Percentiles rank a stretch among this genome's conserved stretches.
These are phyloP conservation scores for Sporothrix globosa DNA, from an alignment of 2,329 filamentous ascomycete species.

Conservation along the genomic window DNA sequence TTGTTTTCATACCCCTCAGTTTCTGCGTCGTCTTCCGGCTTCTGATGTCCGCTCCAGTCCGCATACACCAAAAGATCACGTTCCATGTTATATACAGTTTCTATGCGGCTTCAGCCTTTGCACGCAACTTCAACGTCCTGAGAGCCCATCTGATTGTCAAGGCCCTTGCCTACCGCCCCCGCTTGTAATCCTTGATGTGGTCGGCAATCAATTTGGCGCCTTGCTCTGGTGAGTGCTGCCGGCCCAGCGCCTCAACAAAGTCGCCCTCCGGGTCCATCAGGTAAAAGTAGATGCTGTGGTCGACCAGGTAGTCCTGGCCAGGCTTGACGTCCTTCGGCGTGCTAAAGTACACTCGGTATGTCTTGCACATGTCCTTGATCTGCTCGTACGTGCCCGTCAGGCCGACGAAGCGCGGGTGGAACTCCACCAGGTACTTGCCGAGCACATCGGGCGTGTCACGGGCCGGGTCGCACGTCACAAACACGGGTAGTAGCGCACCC, in stretches of 20 bases:
- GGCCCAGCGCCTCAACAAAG: slow-evolving; percentile 94
- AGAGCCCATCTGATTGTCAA: background rate
- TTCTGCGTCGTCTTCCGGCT: background rate
- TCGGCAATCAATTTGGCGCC: slow-evolving; percentile 81
- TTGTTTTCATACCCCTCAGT: background rate
- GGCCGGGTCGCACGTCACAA: slow-evolving; percentile 93
- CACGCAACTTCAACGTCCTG: background rate
- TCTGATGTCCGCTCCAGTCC: slow-evolving; percentile 1
- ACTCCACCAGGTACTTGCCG: slow-evolving; percentile 84
- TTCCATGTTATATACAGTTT: slow-evolving; percentile 7
- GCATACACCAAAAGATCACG: slow-evolving; percentile 18
- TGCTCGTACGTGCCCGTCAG: slow-evolving; percentile 92
- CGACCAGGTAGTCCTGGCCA: slow-evolving; percentile 94
- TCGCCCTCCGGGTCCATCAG: slow-evolving; percentile 98
- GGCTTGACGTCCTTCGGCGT: slow-evolving; percentile 86
- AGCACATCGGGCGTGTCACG: slow-evolving; percentile 85
- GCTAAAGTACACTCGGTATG: slow-evolving; percentile 95
- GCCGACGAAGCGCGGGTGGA: slow-evolving; percentile 83
- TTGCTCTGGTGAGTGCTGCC: slow-evolving; percentile 88
- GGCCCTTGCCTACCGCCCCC: background rate
- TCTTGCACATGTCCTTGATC: slow-evolving; percentile 92
- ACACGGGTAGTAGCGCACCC: slow-evolving; percentile 71
- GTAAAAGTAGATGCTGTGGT: slow-evolving; percentile 99
- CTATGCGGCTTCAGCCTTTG: background rate
- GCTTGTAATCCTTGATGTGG: slow-evolving; percentile 71